Evolutionary conservation across 192 early-diverging fungal species (phyloP), one percentile per base, ranked within the genome.

Genomic region (Lunasporangiospora selenospora): DNA sequence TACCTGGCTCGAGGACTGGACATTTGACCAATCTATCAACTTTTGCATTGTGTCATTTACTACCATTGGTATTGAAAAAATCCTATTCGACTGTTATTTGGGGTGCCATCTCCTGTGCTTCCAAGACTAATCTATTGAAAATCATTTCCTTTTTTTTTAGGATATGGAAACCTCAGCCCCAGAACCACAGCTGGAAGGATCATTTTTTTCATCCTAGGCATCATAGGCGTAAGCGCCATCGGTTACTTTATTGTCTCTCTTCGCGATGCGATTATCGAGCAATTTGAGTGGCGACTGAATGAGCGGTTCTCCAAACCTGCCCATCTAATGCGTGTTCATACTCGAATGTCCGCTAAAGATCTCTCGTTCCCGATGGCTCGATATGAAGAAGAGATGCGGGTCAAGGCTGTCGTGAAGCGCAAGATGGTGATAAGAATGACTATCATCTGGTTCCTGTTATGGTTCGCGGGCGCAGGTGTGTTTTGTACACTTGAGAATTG

Each of bases 1-100:
- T 43, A 53, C 60, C 2, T 11, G 54, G 0, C 54, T 73, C 16
- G 69, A 73, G 19, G 23, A 6, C 2, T 73, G 69, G 69, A 29
- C 48, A 12, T 73, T 73, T 73, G 69, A 73, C 55, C n/a, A 73
- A 10, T 59, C 69, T 13, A 61, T 73, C 43, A 73, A 73, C 43
- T 73, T 73, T 63, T 73, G 69, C 29, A 73, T 73, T 37, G 69
- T 73, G 9, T 73, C 69, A 8, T 73, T 73, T 59, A 61, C 69
- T n/a, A 73, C 69, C 5, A 73, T 73, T 19, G 69, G 69, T 73
- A 73, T n/a, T 51, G 18, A 10, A 27, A 49, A 6, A n/a, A n/a
- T n/a, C n/a, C n/a, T n/a, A n/a, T n/a, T n/a, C n/a, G n/a, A n/a
- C n/a, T n/a, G n/a, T n/a, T n/a, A n/a, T n/a, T n/a, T n/a, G n/a